Conservation (phyloP, 148 eudicot species). For the Camellia lanceoleosa region DNA sequence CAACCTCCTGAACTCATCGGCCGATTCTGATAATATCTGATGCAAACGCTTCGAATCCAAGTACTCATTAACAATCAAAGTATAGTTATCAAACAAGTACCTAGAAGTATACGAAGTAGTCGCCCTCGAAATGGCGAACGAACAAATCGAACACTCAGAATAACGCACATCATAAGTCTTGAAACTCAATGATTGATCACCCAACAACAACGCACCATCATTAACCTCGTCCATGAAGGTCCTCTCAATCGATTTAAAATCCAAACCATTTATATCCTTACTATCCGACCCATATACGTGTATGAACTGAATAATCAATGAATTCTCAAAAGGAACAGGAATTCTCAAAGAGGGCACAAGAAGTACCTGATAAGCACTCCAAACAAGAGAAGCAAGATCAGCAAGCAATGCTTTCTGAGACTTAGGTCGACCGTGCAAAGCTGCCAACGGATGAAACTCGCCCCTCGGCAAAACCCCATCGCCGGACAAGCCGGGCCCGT, state of each 20-base stretch:
- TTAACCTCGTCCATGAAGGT: slow-evolving; percentile 60
- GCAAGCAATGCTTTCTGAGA: slow-evolving; percentile 65
- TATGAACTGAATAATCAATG: slow-evolving; percentile 65
- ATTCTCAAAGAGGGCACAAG: slow-evolving; percentile 83
- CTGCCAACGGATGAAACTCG: slow-evolving; percentile 74
- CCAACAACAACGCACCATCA: slow-evolving; percentile 59
- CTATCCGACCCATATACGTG: slow-evolving; percentile 46
- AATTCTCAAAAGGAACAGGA: slow-evolving; percentile 73
- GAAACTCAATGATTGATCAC: slow-evolving; percentile 70
- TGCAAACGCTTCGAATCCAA: slow-evolving; percentile 83
- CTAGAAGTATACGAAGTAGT: slow-evolving; percentile 79
- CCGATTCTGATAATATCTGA: slow-evolving; percentile 54
- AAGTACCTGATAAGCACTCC: slow-evolving; percentile 84
- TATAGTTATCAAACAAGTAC: slow-evolving; percentile 90
- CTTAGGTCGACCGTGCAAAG: slow-evolving; percentile 64
- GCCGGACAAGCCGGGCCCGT: slow-evolving; percentile 88
- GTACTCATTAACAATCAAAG: slow-evolving; percentile 92
- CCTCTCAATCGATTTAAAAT: slow-evolving; percentile 66
- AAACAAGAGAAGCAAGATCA: slow-evolving; percentile 79
- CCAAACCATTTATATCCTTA: slow-evolving; percentile 51
- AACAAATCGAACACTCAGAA: slow-evolving; percentile 69
- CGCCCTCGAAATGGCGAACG: slow-evolving; percentile 70
- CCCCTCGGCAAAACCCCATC: slow-evolving; percentile 84
- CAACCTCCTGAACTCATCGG: slow-evolving; percentile 70
- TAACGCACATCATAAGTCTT: slow-evolving; percentile 63